Conservation (phyloP, 2,329 filamentous ascomycete species). For the Aspergillus candidus region DNA sequence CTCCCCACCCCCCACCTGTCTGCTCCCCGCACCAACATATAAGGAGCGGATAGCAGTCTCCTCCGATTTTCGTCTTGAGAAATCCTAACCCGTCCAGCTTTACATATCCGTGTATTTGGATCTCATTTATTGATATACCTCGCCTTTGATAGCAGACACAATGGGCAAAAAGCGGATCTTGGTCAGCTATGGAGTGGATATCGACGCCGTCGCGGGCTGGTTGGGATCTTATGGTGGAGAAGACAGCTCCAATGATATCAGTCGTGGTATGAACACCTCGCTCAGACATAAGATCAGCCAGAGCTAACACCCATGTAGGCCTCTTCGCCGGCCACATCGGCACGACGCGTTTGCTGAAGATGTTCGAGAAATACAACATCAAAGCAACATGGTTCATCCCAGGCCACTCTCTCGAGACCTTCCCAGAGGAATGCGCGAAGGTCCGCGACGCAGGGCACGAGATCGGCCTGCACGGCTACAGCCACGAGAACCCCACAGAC, state of each 20-base stretch:
- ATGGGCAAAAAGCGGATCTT: conserved; percentile 48
- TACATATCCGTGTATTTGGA: too few relatives aligned
- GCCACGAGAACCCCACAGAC: conserved; percentile 64
- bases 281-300: not conserved
- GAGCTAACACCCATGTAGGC: conserved; percentile 29
- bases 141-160: not conserved
- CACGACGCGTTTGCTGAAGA: conserved; percentile 59
- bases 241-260: conserved; percentile 66
- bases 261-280: conserved; percentile 48
- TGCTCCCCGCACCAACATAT: too few relatives aligned
- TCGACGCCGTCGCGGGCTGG: conserved; percentile 73
- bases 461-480: conserved; percentile 65
- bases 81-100: too few relatives aligned
- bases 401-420: conserved; percentile 59
- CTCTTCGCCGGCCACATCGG: conserved; percentile 65
- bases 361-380: conserved; percentile 67
- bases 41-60: too few relatives aligned
- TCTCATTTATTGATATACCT: not conserved
- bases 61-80: too few relatives aligned
- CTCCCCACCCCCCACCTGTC: too few relatives aligned
- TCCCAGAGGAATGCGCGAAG: conserved; percentile 58
- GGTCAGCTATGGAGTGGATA: conserved; percentile 62
- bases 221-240: conserved; percentile 68
- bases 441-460: conserved; percentile 61
- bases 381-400: conserved; percentile 63